A percentile compares a stretch with the other conserved stretches of the same genome.
Evolutionary conservation across 2,329 filamentous ascomycete species (phyloP).

Genomic region (Neurospora sp.): DNA sequence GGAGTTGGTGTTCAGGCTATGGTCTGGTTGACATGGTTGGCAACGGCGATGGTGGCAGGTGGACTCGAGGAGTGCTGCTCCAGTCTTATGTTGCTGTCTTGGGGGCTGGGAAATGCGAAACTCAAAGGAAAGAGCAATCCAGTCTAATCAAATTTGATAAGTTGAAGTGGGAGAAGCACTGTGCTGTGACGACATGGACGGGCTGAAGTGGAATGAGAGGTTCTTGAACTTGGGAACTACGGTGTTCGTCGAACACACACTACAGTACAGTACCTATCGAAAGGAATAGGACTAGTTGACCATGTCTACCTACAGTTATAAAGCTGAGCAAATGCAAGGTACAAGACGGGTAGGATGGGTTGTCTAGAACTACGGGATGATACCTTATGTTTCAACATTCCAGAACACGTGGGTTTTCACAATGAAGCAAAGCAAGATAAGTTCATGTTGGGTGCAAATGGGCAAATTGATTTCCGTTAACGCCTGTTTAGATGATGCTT

Average conservation of each 20-base stretch:
- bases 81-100: too few species aligned
- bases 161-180: neutral
- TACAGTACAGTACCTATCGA: neutral
- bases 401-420: neutral
- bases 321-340: neutral
- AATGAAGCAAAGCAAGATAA: neutral
- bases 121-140: neutral
- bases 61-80: neutral
- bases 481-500: neutral
- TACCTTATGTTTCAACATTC: neutral
- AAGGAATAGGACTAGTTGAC: neutral
- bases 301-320: too few species aligned
- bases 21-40: neutral
- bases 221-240: neutral
- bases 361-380: neutral
- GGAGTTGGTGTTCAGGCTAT: neutral
- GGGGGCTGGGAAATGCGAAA: neutral
- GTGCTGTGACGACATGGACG: neutral
- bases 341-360: neutral
- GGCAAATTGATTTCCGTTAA: neutral
- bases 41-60: neutral
- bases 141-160: neutral
- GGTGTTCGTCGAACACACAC: neutral
- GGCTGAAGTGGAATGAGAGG: neutral
- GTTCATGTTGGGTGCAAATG: neutral